These are phyloP conservation scores for Helianthus tuberosus DNA, from an alignment of 129 eudicot genomes.

Conservation along the genomic window DNA sequence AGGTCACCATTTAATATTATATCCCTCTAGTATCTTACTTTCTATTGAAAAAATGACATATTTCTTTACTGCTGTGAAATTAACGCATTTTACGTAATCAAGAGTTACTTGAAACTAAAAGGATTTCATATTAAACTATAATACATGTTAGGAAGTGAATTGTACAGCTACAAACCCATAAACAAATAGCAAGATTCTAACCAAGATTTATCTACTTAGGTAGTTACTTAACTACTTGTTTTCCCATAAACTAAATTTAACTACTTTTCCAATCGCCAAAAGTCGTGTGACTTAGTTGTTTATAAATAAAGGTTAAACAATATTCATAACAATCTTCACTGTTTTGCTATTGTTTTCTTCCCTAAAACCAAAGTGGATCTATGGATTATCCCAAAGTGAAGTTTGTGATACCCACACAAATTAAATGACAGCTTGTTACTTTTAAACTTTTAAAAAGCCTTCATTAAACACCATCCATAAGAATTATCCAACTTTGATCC, in stretches of 20 bases:
- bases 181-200: no score
- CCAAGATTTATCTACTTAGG: background rate
- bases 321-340: background rate
- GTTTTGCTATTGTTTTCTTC: background rate
- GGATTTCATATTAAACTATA: no score
- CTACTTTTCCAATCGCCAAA: background rate
- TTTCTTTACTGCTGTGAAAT: background rate
- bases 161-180: no score
- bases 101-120: no score
- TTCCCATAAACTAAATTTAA: background rate
- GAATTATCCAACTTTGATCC: constrained; percentile 1
- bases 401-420: background rate
- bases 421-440: no score
- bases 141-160: no score
- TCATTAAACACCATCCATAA: background rate
- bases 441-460: no score
- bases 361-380: background rate
- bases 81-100: background rate
- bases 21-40: background rate
- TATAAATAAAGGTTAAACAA: background rate
- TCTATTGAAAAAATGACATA: background rate
- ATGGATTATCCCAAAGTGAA: background rate
- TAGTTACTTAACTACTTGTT: background rate
- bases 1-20: background rate
- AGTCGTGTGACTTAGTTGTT: background rate